Percentiles rank a stretch among this genome's conserved stretches.
Evolutionary conservation across 2,329 filamentous ascomycete genomes (phyloP).

Genomic region (Cladosporium halotolerans): DNA sequence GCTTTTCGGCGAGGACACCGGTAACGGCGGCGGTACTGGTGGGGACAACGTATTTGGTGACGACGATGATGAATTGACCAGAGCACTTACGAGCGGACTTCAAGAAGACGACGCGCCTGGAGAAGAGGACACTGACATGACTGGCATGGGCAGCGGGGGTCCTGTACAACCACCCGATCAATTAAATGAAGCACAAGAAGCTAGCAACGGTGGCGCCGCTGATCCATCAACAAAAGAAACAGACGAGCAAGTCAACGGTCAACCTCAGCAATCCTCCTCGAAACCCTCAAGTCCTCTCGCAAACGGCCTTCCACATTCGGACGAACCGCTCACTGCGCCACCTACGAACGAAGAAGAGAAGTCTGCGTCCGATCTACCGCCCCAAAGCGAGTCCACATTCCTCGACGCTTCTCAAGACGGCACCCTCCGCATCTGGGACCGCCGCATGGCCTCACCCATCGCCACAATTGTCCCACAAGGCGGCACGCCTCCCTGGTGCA

Average conservation of each 20-base stretch:
- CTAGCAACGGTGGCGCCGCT: slow-evolving; percentile 5
- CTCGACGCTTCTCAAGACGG: slow-evolving; percentile 84
- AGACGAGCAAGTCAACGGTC: slow-evolving; percentile 2
- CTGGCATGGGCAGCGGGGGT: slow-evolving; percentile 35
- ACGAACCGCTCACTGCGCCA: slow-evolving; percentile 37
- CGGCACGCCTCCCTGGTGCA: slow-evolving; percentile 89
- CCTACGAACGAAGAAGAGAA: slow-evolving; percentile 29
- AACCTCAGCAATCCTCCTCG: neutral
- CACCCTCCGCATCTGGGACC: slow-evolving; percentile 87
- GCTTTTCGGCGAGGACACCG: slow-evolving; percentile 69
- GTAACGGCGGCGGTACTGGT: slow-evolving; percentile 37
- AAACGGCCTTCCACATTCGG: slow-evolving; percentile 49
- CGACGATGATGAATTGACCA: slow-evolving; percentile 76
- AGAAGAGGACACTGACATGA: slow-evolving; percentile 40
- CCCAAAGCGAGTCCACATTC: slow-evolving; percentile 70
- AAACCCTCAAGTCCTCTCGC: slow-evolving; percentile 11
- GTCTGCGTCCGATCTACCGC: slow-evolving; percentile 32
- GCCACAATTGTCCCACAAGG: slow-evolving; percentile 70
- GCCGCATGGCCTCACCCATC: slow-evolving; percentile 66
- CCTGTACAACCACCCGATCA: slow-evolving; percentile 35
- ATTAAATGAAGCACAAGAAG: neutral
- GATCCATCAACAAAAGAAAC: neutral
- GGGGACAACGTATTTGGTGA: slow-evolving; percentile 59
- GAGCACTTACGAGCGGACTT: slow-evolving; percentile 57
- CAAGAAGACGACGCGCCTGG: slow-evolving; percentile 34